These are phyloP conservation scores for Pneumocystis murina DNA, from an alignment of 1,139 yeast genomes.

Conservation along the genomic window DNA sequence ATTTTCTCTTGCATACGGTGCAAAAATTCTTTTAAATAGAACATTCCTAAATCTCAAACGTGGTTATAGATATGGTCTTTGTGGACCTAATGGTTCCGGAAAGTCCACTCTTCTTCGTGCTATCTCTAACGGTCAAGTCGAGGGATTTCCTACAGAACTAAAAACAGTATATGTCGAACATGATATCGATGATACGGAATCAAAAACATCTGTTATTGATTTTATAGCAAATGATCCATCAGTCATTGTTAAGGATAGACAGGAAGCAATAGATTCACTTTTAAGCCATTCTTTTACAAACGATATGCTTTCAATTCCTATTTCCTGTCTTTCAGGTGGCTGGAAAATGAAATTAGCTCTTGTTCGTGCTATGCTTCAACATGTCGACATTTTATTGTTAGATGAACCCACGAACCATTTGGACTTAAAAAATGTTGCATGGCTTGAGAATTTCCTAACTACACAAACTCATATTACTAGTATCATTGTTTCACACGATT, in stretches of 20 bases:
- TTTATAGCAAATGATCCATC: conserved; percentile 53
- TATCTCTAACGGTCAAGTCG: conserved; percentile 98
- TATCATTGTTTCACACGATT: conserved; percentile 91
- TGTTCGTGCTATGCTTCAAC: conserved; percentile 97
- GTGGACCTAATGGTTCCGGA: conserved; percentile 99
- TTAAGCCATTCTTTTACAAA: conserved; percentile 81
- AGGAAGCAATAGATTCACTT: conserved; percentile 52
- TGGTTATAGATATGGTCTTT: conserved; percentile 96
- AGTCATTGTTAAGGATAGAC: conserved; percentile 43
- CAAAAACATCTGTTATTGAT: conserved; percentile 83
- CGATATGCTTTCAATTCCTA: conserved; percentile 60
- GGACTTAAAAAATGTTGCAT: conserved; percentile 97
- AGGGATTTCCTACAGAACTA: conserved; percentile 98
- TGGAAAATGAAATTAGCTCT: conserved; percentile 99
- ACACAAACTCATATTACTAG: conserved; percentile 74
- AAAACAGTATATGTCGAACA: conserved; percentile 99
- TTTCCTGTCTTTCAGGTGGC: conserved; percentile 97
- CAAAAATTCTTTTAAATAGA: conserved; percentile 89
- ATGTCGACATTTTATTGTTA: conserved; percentile 92
- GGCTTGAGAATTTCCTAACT: conserved; percentile 93
- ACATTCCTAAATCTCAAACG: conserved; percentile 72
- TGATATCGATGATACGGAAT: conserved; percentile 96
- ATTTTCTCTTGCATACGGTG: conserved; percentile 96
- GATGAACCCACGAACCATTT: conserved; percentile 99
- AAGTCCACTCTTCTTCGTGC: conserved; percentile 99